Base-by-base conservation (phyloP, 2,329 filamentous ascomycete species). In the Pyrenophora teres region DNA sequence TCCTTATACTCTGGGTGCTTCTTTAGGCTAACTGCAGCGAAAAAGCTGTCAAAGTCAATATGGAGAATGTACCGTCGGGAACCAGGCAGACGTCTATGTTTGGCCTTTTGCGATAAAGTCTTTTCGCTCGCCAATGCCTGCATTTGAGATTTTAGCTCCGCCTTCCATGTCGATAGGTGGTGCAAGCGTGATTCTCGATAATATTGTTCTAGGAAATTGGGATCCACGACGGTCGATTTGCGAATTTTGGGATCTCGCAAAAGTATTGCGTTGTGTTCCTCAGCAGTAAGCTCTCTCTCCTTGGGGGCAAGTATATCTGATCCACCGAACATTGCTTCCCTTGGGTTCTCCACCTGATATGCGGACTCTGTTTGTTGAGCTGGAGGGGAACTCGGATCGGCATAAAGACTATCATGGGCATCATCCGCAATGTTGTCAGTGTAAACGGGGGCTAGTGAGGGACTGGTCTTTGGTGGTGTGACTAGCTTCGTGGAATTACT, bases 11-110 rank as follows among this genome's bases (percentile, higher is more conserved):
- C 85, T 0, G 93, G 92, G 19, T 86, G 81, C 46, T 86, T 88
- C 63, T 92, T 91, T 15, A 88, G 74, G 0, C 94, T 97, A 0
- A 99, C 90, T 0, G 95, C 90, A 52, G 92, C 96, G 74, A 99
- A 99, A 76, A 99, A 99, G 73, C 92, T 94, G 75, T 99, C 95
- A 71, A 99, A 99, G 69, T 99, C 94, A 25, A 99, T 91, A 65
- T 99, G 94, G 68, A 99, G 83, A 46, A 99, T 82, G 64, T 97
- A 99, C 43, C 89, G 80, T 54, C 92, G 82, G 3, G 86, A 76
- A 0, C 87, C 89, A 10, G 82, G 78, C 21, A 80, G 80, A 36
- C 80, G 79, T 64, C 86, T 82, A 50, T 77, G 77, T 79, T 60
- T 77, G 5, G 57, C 70, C 63, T 69, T 81, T 60, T 82, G 80